Evolutionary conservation across 2,329 filamentous ascomycete species (phyloP), one percentile per base, ranked within the genome.

Genomic region (Chrysoporthe austroafricana): DNA sequence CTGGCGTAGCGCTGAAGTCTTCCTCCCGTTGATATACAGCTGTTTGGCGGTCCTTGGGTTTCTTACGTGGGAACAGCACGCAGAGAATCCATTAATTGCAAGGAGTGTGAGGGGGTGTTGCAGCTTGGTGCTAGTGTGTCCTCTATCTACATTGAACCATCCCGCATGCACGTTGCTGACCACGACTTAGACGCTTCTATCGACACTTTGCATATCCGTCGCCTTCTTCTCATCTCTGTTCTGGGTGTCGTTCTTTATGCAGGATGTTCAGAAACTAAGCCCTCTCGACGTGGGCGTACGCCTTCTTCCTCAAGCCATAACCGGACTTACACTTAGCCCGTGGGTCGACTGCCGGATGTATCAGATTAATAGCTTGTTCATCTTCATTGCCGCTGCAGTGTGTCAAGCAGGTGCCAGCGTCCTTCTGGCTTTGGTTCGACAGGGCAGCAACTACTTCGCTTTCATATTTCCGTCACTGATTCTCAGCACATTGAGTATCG

Each of bases 191-290:
- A 63, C 76, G 9, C 71, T 76, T 42, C 57, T 76, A 16, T 73
- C 73, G 66, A 75, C 74, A 3, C 61, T 77, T n/a, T 71, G 71
- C 50, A 73, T 74, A 13, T 73, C 76, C 9, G 75, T 77, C 73
- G 73, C 75, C 52, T 78, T 74, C 67, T 77, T 75, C 60, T 75
- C 76, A 1, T 73, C 76, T 18, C 64, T 77, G 1, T 77, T 77
- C 68, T 78, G 77, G 76, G 71, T 77, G 14, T 75, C 75, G 2
- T 73, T 77, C 72, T 78, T 77, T 70, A 73, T 78, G 73, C 75
- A 77, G 64, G 70, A 76, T 39, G 57, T 77, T 3, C 73, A 76
- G 43, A 69, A 71, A 8, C 71, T 77, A 6, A 70, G 71, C n/a
- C 72, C 75, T 21, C 74, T 78, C 54, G 73, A 76, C 43, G 73